Base-by-base conservation (phyloP, 257 asterid species). In the Gardenia jasminoides region DNA sequence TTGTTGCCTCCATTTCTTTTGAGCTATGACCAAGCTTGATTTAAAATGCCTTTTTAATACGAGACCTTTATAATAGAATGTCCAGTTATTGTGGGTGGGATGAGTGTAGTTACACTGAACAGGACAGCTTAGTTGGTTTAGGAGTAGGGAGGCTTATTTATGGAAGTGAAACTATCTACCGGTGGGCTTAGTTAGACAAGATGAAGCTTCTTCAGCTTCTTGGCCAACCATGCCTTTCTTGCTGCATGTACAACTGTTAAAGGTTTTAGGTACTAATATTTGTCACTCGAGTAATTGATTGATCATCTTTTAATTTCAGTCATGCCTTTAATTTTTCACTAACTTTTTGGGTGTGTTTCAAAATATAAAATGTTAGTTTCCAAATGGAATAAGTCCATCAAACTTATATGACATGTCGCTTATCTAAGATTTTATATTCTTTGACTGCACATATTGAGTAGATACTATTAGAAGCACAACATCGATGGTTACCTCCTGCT, bases 401-500 rank as follows among this genome's bases (percentile, higher is more conserved):
- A 72, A 16, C 30, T 17, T n/a, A 30, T 74, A 36, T n/a, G 74
- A 31, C 62, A 54, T 28, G 54, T 31, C 33, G 79, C 75, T 80
- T 43, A 75, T 70, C 74, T 76, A 71, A 58, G 19, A 15, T 75
- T 52, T 1, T 24, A 79, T 74, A 67, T 26, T 79, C 72, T 81
- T 76, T 79, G 62, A 76, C 44, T 85, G 94, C 96, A 93, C 97
- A 93, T 90, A 91, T 93, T 83, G 88, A 90, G 78, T 94, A 89
- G 87, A 93, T 93, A 87, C 93, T 90, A 30, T 73, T 75, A 83
- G 97, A 93, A 88, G 97, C 98, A 65, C 94, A 90, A 67, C 90
- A 90, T 82, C 89, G 98, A 30, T 93, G 98, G 98, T 86, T 93
- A 67, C 91, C 96, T n/a, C 98, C 98, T 75, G 97, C 97, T 81